Percentiles rank a stretch among this genome's conserved stretches.
Conservation (phyloP, 1,284 basidiomycete species). For the Rugosomyces carneus region DNA sequence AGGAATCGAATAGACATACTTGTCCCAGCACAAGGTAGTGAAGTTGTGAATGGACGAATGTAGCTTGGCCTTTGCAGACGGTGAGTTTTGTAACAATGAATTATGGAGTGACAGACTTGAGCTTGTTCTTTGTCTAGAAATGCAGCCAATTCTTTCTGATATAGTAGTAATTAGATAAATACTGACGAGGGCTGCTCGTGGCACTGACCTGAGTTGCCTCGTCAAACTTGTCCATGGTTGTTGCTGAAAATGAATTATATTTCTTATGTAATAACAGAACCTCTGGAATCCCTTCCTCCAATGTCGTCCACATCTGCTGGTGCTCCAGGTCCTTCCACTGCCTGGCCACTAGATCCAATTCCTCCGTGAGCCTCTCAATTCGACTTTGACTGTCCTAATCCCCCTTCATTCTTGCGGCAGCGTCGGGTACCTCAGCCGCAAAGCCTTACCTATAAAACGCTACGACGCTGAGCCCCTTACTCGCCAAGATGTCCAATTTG, state of each 20-base stretch:
- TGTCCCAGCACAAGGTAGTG: conserved; percentile 85
- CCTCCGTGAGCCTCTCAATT: conserved; percentile 36
- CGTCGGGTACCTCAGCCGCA: conserved; percentile 62
- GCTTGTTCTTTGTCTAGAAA: conserved; percentile 89
- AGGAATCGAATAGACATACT: conserved; percentile 50
- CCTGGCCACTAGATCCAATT: conserved; percentile 40
- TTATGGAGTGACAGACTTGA: conserved; percentile 49
- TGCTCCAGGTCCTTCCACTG: conserved; percentile 20
- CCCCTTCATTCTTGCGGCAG: conserved; percentile 32
- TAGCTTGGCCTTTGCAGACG: conserved; percentile 49
- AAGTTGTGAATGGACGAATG: conserved; percentile 67
- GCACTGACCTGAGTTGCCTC: conserved; percentile 65
- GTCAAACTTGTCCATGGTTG: conserved; percentile 66
- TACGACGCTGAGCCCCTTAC: conserved; percentile 74
- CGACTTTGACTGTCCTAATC: conserved; percentile 6
- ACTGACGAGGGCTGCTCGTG: not conserved
- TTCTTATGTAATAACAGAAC: conserved; percentile 18
- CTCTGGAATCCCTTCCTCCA: conserved; percentile 24
- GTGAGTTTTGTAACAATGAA: no score
- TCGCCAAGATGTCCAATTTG: conserved; percentile 80
- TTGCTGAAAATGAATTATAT: not conserved
- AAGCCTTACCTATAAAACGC: conserved; percentile 71
- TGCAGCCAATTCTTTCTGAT: conserved; percentile 75
- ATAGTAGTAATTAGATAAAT: conserved; percentile 6
- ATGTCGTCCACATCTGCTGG: conserved; percentile 38